These are phyloP conservation scores for Boeremia lycopersici DNA, from an alignment of 2,329 filamentous ascomycete species.

Conservation along the genomic window DNA sequence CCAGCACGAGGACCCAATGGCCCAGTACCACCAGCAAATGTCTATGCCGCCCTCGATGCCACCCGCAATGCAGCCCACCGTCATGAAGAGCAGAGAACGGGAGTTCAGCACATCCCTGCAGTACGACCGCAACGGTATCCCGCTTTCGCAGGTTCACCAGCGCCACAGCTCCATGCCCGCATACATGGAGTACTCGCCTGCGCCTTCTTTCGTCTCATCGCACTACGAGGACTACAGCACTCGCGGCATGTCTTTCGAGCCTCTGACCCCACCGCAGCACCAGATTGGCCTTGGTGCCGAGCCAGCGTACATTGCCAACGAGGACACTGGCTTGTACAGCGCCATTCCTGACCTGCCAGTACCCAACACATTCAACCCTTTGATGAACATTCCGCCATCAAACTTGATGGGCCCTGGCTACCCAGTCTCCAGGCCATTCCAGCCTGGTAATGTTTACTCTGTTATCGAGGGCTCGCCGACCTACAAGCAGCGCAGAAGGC, in stretches of 20 bases:
- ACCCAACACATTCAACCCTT: conserved; percentile 78
- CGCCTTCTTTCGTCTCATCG: conserved; percentile 97
- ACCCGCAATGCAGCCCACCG: conserved; percentile 71
- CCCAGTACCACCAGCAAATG: conserved; percentile 76
- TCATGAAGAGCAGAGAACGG: conserved; percentile 83
- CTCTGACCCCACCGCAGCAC: conserved; percentile 93
- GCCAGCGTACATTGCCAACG: conserved; percentile 96
- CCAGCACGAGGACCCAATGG: conserved; percentile 69
- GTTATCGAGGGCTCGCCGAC: conserved; percentile 98
- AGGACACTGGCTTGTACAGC: conserved; percentile 95
- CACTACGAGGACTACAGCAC: conserved; percentile 98
- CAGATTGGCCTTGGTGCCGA: conserved; percentile 80
- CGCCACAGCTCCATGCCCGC: conserved; percentile 98
- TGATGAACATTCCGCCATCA: conserved; percentile 89
- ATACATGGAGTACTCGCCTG: conserved; percentile 97
- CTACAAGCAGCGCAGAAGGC: conserved; percentile 94
- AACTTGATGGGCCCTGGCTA: conserved; percentile 83
- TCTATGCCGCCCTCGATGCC: conserved; percentile 59
- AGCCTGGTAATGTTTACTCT: conserved; percentile 84
- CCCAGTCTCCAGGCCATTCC: conserved; percentile 68
- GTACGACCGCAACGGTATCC: conserved; percentile 91
- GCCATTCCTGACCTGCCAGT: conserved; percentile 87
- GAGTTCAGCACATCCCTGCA: conserved; percentile 72
- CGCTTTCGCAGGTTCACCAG: conserved; percentile 81
- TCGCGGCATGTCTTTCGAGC: conserved; percentile 93